Evolutionary conservation across 805 yeast species (phyloP).

Genomic region (Candida boidinii): DNA sequence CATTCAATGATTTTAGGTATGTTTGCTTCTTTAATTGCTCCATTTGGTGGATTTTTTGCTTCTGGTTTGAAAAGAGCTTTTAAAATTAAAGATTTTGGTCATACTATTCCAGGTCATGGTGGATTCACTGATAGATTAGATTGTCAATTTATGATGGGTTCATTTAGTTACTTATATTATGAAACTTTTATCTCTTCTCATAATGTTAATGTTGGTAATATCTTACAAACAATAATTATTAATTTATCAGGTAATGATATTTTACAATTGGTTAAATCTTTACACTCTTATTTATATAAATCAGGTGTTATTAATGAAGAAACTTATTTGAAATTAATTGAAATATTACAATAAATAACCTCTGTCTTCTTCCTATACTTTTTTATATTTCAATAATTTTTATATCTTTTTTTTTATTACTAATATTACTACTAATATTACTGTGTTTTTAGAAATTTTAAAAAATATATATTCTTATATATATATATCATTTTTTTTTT

Average conservation of each 20-base stretch:
- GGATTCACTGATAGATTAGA: conserved; percentile 97
- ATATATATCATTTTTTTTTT: too few relatives aligned
- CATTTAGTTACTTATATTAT: conserved; percentile 84
- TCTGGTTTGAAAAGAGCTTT: conserved; percentile 96
- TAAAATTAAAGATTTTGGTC: conserved; percentile 95
- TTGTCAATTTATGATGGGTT: conserved; percentile 97
- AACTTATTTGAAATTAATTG: conserved; percentile 24
- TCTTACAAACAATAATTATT: conserved; percentile 68
- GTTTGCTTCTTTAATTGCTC: conserved; percentile 94
- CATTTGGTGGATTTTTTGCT: conserved; percentile 98
- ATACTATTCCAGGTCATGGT: conserved; percentile 98
- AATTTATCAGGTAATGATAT: conserved; percentile 63
- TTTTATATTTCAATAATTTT: too few relatives aligned
- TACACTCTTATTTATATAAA: conserved; percentile 45
- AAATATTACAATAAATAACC: too few relatives aligned
- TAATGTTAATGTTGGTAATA: conserved; percentile 62
- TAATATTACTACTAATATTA: too few relatives aligned
- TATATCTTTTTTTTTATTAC: too few relatives aligned
- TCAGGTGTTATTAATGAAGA: conserved; percentile 30
- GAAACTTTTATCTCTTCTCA: conserved; percentile 81
- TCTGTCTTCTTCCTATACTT: too few relatives aligned
- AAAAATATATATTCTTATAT: too few relatives aligned
- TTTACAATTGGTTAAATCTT: conserved; percentile 47
- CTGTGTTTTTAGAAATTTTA: too few relatives aligned
- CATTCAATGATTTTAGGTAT: conserved; percentile 83